phyloP scores from a whole-genome alignment of 2,329 filamentous ascomycete genomes.

The Intubia oerlemansii region DNA sequence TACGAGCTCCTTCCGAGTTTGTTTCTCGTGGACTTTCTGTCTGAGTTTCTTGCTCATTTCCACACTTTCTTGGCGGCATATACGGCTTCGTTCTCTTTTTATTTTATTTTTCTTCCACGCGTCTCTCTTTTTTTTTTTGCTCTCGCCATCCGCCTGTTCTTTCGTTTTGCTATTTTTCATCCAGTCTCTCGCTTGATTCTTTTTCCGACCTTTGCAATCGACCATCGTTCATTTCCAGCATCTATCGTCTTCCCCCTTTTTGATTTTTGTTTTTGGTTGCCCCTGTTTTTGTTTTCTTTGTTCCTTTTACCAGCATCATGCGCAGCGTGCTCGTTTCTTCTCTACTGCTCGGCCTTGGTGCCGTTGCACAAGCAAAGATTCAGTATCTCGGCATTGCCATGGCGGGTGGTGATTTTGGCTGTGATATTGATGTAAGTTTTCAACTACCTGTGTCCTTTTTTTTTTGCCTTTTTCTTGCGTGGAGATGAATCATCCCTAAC shows the following conservation, averaged over 20 bases:
- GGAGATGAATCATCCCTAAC: too few species aligned
- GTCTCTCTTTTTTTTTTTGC: not conserved
- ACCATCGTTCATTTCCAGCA: too few species aligned
- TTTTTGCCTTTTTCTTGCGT: too few species aligned
- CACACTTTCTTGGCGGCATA: too few species aligned
- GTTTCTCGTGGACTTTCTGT: too few species aligned
- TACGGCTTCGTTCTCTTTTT: too few species aligned
- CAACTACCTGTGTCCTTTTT: not conserved
- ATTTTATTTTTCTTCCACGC: not conserved
- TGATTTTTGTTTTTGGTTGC: not conserved
- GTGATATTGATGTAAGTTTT: conserved; percentile 14
- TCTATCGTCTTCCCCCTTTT: too few species aligned
- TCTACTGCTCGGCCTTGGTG: too few species aligned
- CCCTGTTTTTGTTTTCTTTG: not conserved
- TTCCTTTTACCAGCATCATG: not conserved
- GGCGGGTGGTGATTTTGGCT: conserved; percentile 27
- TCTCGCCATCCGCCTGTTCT: not conserved
- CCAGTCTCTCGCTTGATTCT: not conserved
- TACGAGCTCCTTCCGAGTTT: too few species aligned
- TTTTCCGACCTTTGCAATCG: too few species aligned
- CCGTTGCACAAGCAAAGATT: conserved; percentile 3
- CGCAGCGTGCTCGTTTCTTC: too few species aligned
- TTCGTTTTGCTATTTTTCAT: conserved; percentile 1
- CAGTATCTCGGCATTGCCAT: conserved; percentile 12
- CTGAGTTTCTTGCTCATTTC: too few species aligned